Conservation (phyloP, 1,139 yeast genomes). For the Zhuliangozyma parablackwelliae region DNA sequence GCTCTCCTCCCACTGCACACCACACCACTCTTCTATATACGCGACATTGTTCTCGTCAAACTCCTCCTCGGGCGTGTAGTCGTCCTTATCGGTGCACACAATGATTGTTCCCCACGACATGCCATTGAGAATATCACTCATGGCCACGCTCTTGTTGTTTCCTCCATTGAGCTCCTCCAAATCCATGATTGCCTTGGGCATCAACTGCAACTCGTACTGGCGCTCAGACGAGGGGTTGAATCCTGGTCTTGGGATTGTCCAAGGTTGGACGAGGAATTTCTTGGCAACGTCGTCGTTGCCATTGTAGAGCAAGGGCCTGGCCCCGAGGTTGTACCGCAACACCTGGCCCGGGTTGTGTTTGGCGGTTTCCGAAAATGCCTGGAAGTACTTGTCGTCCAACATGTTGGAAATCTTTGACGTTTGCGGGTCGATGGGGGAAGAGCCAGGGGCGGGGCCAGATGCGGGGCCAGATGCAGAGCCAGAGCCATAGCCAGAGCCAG, state of each 20-base stretch:
- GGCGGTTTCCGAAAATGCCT: conserved; percentile 67
- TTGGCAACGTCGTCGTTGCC: conserved; percentile 54
- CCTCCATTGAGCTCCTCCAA: conserved; percentile 46
- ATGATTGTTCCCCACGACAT: conserved; percentile 98
- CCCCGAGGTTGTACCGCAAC: conserved; percentile 73
- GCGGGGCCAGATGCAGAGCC: conserved; percentile 11
- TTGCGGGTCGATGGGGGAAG: conserved; percentile 24
- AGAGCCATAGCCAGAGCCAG: neutral
- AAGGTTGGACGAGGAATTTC: conserved; percentile 24
- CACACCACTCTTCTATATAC: conserved; percentile 86
- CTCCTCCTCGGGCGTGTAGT: conserved; percentile 51
- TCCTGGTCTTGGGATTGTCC: conserved; percentile 47
- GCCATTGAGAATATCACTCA: conserved; percentile 55
- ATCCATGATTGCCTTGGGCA: conserved; percentile 90
- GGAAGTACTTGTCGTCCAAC: conserved; percentile 75
- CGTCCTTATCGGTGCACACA: conserved; percentile 76
- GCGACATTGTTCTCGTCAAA: conserved; percentile 67
- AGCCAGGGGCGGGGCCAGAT: conserved; percentile 9
- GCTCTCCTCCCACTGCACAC: conserved; percentile 90
- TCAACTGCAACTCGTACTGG: conserved; percentile 79
- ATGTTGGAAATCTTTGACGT: conserved; percentile 44
- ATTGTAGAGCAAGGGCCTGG: conserved; percentile 69
- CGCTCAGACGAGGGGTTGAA: conserved; percentile 61
- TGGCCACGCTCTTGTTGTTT: conserved; percentile 23
- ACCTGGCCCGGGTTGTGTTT: conserved; percentile 84